Evolutionary conservation across 495 filamentous ascomycete genomes (phyloP).

Genomic region (Hyaloscypha hepaticicola): DNA sequence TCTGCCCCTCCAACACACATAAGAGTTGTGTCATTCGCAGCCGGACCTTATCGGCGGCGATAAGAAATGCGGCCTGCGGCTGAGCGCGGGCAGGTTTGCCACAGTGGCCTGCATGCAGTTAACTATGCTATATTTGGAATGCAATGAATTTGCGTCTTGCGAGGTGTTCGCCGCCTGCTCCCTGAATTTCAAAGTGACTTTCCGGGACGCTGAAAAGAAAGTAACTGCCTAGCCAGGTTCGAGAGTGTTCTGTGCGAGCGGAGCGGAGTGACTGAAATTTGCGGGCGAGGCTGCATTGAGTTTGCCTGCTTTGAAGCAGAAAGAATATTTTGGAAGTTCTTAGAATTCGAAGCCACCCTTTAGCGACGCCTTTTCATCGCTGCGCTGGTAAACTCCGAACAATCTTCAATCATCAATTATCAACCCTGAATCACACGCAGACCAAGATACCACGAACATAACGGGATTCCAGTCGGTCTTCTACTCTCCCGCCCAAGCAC

Average conservation of each 20-base stretch:
- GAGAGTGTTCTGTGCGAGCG: neutral
- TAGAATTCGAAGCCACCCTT: neutral
- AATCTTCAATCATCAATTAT: neutral
- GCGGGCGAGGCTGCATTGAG: neutral
- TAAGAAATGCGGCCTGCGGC: neutral
- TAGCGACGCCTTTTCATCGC: neutral
- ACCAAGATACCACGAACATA: neutral
- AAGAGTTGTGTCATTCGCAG: neutral
- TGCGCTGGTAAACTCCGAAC: neutral
- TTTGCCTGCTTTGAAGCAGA: neutral
- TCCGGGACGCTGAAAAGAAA: neutral
- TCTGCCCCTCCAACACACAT: neutral
- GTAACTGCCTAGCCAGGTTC: neutral
- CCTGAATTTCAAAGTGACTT: neutral
- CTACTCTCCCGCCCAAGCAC: neutral
- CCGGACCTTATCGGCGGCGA: neutral
- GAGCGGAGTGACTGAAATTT: neutral
- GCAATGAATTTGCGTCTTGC: neutral
- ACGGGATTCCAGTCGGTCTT: neutral
- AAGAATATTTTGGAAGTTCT: neutral
- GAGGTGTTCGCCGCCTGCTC: neutral
- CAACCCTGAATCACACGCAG: neutral
- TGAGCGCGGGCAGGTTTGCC: neutral
- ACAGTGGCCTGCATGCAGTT: neutral
- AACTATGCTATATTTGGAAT: slow-evolving; percentile 3